Percentiles rank a stretch among this genome's conserved stretches.
These are phyloP conservation scores for Phytopythium chamaehyphon DNA, from an alignment of 352 stramenopile species.

Conservation along the genomic window DNA sequence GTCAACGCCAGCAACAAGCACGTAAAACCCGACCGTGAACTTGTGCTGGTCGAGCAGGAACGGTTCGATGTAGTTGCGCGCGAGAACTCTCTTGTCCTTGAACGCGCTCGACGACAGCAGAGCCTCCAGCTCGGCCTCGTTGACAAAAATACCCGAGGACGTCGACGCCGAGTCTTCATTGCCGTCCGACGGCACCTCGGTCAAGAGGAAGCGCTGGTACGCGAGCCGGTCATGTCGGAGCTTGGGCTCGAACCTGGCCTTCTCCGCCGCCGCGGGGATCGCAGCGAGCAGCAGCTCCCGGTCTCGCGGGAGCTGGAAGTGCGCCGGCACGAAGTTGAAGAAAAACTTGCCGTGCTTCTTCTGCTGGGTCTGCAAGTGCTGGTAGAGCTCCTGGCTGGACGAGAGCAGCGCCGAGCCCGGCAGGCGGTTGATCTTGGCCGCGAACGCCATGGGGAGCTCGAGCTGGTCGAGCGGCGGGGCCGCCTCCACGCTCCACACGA, in stretches of 20 bases:
- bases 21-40: constrained; percentile 87
- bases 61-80: constrained; percentile 80
- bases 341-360: constrained; percentile 54
- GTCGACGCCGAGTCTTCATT: constrained; percentile 24
- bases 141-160: constrained; percentile 34
- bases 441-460: constrained; percentile 36
- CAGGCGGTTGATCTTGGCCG: constrained; percentile 65
- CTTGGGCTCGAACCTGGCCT: constrained; percentile 51
- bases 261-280: constrained; percentile 42
- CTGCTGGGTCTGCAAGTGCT: constrained; percentile 43
- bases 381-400: constrained; percentile 31
- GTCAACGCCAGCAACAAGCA: constrained; percentile 76
- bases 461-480: constrained; percentile 31
- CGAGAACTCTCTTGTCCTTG: constrained; percentile 49
- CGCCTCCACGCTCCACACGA: constrained; percentile 52
- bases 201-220: constrained; percentile 62
- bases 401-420: constrained; percentile 46
- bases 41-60: constrained; percentile 85
- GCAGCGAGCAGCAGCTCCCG: constrained; percentile 33
- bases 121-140: constrained; percentile 37
- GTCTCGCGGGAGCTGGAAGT: constrained; percentile 65
- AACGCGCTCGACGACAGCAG: constrained; percentile 41
- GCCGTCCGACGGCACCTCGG: constrained; percentile 26
- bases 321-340: constrained; percentile 59
- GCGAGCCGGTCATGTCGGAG: constrained; percentile 40